Base-by-base conservation (phyloP, 2,329 filamentous ascomycete species). In the Harringtonia lauricola region DNA sequence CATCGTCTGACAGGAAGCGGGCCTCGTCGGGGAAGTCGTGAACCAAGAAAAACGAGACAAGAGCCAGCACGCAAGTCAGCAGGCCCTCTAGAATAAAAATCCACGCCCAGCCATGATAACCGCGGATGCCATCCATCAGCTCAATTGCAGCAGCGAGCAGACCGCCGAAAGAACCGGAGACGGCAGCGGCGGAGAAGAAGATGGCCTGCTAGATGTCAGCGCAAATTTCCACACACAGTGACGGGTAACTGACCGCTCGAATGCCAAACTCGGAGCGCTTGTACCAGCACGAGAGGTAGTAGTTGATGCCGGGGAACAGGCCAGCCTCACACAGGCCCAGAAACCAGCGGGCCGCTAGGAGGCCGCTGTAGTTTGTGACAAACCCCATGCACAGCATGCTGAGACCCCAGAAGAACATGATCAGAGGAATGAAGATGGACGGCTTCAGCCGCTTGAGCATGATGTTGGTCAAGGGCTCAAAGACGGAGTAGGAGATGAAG, bases 401-500 rank as follows among this genome's bases (percentile, higher is more conserved):
- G 10, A 71, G 63, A 3, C 84, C 84, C 84, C 83, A 82, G 1
- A 71, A 50, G 28, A 79, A 57, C 82, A 95, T 94, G 56, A 94
- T 94, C 28, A 74, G 66, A 2, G 87, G 83, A 44, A 94, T 78
- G 57, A 94, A 95, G 42, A 89, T 64, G 33, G 81, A 86, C 0
- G 88, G 88, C 1, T 79, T 72, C 48, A 86, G 65, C 17, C 71
- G 73, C 64, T 94, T 94, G 47, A 94, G 76, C 21, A 94, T 62
- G 38, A 90, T 67, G 58, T 94, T 94, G 47, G 85, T 87, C 36
- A 88, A 54, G 0, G 79, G 78, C 59, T 92, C 86, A 49, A 86
- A 88, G 29, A 88, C 62, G 2, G 84, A 73, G 58, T 95, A 95
- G 1, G 83, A 87, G 40, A 94, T 71, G 64, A 94, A 94, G 66